Evolutionary conservation across 176 grass and related monocot species (phyloP).

Genomic region (Juncus effusus): DNA sequence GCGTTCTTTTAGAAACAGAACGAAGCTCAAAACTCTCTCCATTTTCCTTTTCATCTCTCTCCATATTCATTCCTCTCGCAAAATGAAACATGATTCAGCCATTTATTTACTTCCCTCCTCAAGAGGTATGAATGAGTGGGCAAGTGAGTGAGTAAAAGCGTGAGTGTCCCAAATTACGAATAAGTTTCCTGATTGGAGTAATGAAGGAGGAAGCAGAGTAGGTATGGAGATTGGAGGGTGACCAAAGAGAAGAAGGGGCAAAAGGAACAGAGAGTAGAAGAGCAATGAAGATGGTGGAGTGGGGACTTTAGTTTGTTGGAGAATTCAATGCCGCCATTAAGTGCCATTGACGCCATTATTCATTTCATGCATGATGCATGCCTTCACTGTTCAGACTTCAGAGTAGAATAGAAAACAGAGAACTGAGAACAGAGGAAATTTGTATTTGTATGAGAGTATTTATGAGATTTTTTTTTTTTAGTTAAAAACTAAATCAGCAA

Average conservation of each 20-base stretch:
- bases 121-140: background rate
- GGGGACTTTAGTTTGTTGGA: slow-evolving; percentile 10
- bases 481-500: no score
- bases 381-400: background rate
- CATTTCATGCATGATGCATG: background rate
- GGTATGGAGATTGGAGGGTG: background rate
- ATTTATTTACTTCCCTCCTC: slow-evolving; percentile 4
- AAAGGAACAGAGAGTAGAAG: background rate
- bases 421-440: no score
- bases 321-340: slow-evolving; percentile 27
- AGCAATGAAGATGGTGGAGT: background rate
- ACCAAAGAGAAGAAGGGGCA: background rate
- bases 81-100: background rate
- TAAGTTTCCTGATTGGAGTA: background rate
- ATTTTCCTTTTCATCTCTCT: background rate
- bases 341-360: background rate
- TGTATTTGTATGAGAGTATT: no score
- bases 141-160: background rate
- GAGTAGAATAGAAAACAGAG: no score
- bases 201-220: slow-evolving; percentile 2
- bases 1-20: no score
- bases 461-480: no score
- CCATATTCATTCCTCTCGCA: background rate
- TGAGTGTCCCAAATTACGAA: background rate
- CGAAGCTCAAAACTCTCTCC: background rate